Evolutionary conservation across 768 basidiomycete species (phyloP).

Genomic region (Pluteus cervinus): DNA sequence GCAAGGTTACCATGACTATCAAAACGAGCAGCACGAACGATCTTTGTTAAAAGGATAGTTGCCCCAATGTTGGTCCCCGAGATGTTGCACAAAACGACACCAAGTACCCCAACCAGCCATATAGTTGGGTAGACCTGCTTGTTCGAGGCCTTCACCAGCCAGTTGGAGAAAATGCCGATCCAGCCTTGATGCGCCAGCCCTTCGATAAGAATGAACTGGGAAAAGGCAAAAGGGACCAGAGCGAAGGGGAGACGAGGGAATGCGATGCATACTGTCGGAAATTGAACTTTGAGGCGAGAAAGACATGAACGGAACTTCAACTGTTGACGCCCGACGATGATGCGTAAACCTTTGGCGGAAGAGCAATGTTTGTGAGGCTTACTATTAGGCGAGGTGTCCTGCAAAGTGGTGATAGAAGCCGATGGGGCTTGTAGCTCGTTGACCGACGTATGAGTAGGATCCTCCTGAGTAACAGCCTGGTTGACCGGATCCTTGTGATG

Average conservation of each 20-base stretch:
- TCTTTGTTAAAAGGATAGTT: constrained; percentile 82
- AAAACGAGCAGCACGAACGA: constrained; percentile 50
- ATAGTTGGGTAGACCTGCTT: constrained; percentile 43
- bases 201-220: constrained; percentile 92
- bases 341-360: too few species aligned
- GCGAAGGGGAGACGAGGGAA: constrained; percentile 70
- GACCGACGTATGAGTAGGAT: too few species aligned
- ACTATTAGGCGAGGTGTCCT: too few species aligned
- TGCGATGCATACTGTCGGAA: constrained; percentile 68
- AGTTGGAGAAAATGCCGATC: constrained; percentile 75
- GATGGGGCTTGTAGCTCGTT: too few species aligned
- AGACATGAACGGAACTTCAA: constrained; percentile 1
- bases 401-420: too few species aligned
- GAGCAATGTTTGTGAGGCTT: too few species aligned
- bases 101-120: constrained; percentile 65
- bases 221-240: constrained; percentile 87
- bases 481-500: too few species aligned
- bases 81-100: constrained; percentile 73
- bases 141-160: constrained; percentile 46
- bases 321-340: too few species aligned
- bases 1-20: constrained; percentile 35
- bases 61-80: constrained; percentile 90
- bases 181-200: constrained; percentile 78
- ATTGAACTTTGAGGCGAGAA: constrained; percentile 27
- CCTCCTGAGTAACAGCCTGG: too few species aligned